phyloP scores from a whole-genome alignment of 2,329 filamentous ascomycete genomes.

The Aspergillus felis region DNA sequence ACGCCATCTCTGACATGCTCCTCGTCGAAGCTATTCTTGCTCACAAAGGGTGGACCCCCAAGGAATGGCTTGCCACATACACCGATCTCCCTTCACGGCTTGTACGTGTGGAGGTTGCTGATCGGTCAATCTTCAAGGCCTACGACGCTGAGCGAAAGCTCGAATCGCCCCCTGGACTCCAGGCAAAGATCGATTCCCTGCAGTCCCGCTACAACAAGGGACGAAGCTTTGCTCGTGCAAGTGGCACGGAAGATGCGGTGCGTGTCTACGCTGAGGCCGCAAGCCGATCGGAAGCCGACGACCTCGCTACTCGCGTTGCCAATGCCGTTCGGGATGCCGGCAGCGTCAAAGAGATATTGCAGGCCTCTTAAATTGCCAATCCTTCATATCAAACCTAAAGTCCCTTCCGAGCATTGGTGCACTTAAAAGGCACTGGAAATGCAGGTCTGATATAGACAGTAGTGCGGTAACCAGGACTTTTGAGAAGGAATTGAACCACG shows the following conservation, averaged over 20 bases:
- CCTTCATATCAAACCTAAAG: background rate
- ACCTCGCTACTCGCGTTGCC: slow-evolving; percentile 79
- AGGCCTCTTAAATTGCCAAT: slow-evolving; percentile 3
- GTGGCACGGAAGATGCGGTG: slow-evolving; percentile 93
- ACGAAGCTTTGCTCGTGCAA: slow-evolving; percentile 84
- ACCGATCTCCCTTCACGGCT: slow-evolving; percentile 91
- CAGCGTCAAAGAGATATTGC: slow-evolving; percentile 20
- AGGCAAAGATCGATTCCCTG: slow-evolving; percentile 79
- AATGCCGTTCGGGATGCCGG: slow-evolving; percentile 64
- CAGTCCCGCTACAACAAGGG: slow-evolving; percentile 90
- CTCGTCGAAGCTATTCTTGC: slow-evolving; percentile 94
- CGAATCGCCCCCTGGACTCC: slow-evolving; percentile 71
- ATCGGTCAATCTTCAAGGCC: slow-evolving; percentile 86
- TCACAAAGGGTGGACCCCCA: slow-evolving; percentile 85
- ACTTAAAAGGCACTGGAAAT: background rate
- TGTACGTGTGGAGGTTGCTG: slow-evolving; percentile 83
- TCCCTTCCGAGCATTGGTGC: background rate
- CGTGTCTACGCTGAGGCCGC: slow-evolving; percentile 94
- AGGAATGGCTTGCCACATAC: slow-evolving; percentile 91
- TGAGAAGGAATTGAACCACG: background rate
- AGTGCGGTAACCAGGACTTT: background rate
- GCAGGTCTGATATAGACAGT: background rate
- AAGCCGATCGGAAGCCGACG: slow-evolving; percentile 82
- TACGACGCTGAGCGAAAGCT: slow-evolving; percentile 90
- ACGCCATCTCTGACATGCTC: slow-evolving; percentile 92